Evolutionary conservation across 2,329 filamentous ascomycete species (phyloP).

Genomic region (Nigrospora osmanthi): DNA sequence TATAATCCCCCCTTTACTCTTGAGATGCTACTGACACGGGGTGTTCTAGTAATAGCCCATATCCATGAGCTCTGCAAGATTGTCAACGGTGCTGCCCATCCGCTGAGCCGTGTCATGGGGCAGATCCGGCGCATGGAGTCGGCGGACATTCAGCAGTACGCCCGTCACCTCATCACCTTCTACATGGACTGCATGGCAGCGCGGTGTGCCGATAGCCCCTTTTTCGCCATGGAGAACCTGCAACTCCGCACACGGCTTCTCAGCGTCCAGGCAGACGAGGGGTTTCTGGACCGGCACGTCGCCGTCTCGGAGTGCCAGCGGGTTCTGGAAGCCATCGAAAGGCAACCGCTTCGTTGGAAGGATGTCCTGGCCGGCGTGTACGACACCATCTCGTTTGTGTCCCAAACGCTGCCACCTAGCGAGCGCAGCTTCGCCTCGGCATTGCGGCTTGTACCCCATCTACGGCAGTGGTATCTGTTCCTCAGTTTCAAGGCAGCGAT

Average conservation of each 20-base stretch:
- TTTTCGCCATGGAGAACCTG: slow-evolving; percentile 1
- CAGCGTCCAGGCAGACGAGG: background rate
- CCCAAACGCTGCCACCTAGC: background rate
- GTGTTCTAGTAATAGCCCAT: background rate
- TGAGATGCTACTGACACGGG: too few species aligned
- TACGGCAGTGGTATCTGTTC: background rate
- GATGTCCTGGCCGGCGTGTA: background rate
- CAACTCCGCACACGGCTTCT: background rate
- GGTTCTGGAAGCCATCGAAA: background rate
- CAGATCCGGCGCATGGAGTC: background rate
- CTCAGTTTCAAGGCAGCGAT: background rate
- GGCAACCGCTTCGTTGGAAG: background rate
- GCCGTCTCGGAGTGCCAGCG: background rate
- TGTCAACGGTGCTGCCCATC: background rate
- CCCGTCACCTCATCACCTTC: background rate
- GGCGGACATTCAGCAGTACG: background rate
- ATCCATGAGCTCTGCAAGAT: background rate
- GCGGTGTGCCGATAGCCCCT: background rate
- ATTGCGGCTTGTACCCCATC: background rate
- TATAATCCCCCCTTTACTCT: too few species aligned
- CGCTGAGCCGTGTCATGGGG: background rate
- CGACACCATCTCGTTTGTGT: background rate
- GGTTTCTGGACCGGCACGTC: background rate
- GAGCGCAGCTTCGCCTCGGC: background rate
- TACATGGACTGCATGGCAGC: background rate